Percentiles rank a stretch among this genome's conserved stretches.
phyloP scores from a whole-genome alignment of 192 early-diverging fungal species.

The Coemansia sp. region DNA sequence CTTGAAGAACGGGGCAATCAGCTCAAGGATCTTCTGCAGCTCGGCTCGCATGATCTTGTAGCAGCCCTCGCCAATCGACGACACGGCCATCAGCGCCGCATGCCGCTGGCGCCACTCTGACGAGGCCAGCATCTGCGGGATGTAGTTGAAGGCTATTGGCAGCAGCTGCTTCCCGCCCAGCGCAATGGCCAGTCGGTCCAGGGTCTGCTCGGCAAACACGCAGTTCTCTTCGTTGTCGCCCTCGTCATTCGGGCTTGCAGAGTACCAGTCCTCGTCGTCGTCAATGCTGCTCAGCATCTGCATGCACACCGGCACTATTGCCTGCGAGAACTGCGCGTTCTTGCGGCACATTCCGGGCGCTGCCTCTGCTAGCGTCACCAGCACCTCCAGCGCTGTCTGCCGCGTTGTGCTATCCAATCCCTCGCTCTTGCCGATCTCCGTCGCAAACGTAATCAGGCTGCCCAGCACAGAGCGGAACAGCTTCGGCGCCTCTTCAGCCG shows the following conservation, averaged over 20 bases:
- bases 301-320: constrained; percentile 83
- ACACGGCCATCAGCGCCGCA: constrained; percentile 91
- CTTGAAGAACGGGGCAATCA: constrained; percentile 76
- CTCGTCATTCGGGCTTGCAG: constrained; percentile 81
- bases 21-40: constrained; percentile 77
- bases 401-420: constrained; percentile 79
- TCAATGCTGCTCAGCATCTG: constrained; percentile 91
- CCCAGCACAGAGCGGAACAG: constrained; percentile 78
- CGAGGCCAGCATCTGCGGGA: constrained; percentile 85
- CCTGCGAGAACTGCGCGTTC: constrained; percentile 71
- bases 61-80: constrained; percentile 96
- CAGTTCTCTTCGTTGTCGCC: constrained; percentile 87
- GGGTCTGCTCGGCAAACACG: constrained; percentile 90
- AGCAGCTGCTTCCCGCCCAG: constrained; percentile 86
- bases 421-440: constrained; percentile 74
- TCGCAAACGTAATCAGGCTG: constrained; percentile 71
- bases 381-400: constrained; percentile 87
- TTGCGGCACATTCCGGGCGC: constrained; percentile 91
- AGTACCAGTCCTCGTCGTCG: constrained; percentile 91
- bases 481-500: constrained; percentile 81
- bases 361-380: constrained; percentile 87
- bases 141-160: constrained; percentile 80
- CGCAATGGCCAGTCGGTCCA: constrained; percentile 89
- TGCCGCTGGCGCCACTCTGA: constrained; percentile 87
- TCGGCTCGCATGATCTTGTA: constrained; percentile 90